phyloP scores from a whole-genome alignment of 1,284 basidiomycete genomes.

The Uromyces viciae-fabae region DNA sequence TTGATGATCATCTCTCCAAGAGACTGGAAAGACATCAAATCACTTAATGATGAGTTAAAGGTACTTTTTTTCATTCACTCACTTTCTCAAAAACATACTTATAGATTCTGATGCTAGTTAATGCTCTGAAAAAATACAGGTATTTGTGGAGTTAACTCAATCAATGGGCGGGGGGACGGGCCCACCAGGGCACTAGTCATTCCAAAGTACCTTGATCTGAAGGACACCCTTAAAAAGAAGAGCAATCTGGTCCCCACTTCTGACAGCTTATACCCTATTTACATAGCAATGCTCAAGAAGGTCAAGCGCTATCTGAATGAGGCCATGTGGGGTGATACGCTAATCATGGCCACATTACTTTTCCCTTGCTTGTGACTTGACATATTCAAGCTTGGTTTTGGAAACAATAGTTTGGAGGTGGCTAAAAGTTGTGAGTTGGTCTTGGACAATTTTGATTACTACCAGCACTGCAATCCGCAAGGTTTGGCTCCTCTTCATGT shows the following conservation, averaged over 20 bases:
- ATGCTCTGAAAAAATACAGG: too few relatives aligned
- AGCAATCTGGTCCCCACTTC: too few relatives aligned
- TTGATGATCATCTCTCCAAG: too few relatives aligned
- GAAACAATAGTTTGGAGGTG: not conserved
- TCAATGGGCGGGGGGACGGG: not conserved
- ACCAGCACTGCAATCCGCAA: too few relatives aligned
- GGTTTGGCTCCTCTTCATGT: too few relatives aligned
- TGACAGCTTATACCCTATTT: not conserved
- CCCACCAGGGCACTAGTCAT: not conserved
- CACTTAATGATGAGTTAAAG: too few relatives aligned
- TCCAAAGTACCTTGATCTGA: not conserved
- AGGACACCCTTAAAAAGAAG: not conserved
- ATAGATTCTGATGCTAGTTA: too few relatives aligned
- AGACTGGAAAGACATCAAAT: too few relatives aligned
- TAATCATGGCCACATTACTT: not conserved
- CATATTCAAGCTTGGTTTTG: not conserved
- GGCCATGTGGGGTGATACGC: not conserved
- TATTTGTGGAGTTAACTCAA: not conserved
- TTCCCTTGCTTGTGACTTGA: not conserved
- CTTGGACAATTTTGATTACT: too few relatives aligned
- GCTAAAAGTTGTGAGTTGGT: not conserved
- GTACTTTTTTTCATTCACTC: too few relatives aligned
- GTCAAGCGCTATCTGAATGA: not conserved
- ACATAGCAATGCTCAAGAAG: not conserved
- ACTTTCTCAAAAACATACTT: too few relatives aligned